Evolutionary conservation across 192 early-diverging fungal genomes (phyloP).

Genomic region (Mortierella alpina): DNA sequence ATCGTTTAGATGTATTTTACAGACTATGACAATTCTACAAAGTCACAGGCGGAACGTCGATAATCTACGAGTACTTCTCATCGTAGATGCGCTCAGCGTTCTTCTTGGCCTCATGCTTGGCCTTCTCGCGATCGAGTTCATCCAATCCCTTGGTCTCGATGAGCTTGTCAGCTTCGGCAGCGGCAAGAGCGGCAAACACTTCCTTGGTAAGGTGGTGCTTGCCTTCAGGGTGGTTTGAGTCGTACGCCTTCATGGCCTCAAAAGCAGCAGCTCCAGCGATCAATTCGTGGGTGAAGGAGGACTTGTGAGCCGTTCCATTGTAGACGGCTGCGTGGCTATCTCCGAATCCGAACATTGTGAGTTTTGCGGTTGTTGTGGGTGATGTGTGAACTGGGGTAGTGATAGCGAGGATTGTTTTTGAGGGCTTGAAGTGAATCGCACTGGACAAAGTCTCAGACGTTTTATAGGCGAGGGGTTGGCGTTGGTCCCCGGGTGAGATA

Average conservation of each 20-base stretch:
- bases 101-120: conserved; percentile 59
- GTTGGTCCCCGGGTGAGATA: too few species aligned
- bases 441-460: too few species aligned
- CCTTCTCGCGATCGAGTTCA: conserved; percentile 58
- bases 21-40: too few species aligned
- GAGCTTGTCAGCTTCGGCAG: conserved; percentile 53
- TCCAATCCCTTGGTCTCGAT: conserved; percentile 64
- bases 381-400: too few species aligned
- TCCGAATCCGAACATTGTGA: conserved; percentile 38
- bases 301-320: conserved; percentile 12
- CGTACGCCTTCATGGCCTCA: conserved; percentile 54
- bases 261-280: conserved; percentile 56
- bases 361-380: too few species aligned
- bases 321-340: conserved; percentile 26
- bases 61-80: conserved; percentile 29
- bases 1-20: too few species aligned
- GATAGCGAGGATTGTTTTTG: too few species aligned
- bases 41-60: too few species aligned
- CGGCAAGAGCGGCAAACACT: conserved; percentile 56
- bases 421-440: too few species aligned
- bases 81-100: conserved; percentile 55
- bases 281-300: conserved; percentile 35
- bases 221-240: conserved; percentile 27
- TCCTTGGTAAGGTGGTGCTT: conserved; percentile 55
- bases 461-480: too few species aligned